These are phyloP conservation scores for Oryza officinalis DNA, from an alignment of 176 grass and related monocot genomes.

Conservation along the genomic window DNA sequence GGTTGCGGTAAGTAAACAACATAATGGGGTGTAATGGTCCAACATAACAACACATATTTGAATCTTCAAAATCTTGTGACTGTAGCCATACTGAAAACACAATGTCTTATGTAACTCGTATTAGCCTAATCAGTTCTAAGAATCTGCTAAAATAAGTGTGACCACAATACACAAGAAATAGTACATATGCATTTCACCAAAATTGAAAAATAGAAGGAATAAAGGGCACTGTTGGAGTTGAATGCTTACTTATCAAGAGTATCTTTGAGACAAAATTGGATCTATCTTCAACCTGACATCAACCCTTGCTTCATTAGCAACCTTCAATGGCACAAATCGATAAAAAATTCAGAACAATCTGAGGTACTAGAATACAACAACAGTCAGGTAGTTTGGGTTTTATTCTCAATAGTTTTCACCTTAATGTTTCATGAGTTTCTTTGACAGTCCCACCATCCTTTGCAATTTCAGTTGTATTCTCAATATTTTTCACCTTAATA, in stretches of 20 bases:
- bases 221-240: not conserved
- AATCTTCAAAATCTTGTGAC: too few relatives aligned
- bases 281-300: slow-evolving; percentile 90
- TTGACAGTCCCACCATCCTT: slow-evolving; percentile 92
- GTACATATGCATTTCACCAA: slow-evolving; percentile 25
- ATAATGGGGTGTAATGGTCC: slow-evolving; percentile 28
- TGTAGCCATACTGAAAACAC: too few relatives aligned
- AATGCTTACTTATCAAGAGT: slow-evolving; percentile 85
- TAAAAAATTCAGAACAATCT: not conserved
- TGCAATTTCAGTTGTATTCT: not conserved
- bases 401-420: slow-evolving; percentile 38
- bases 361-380: slow-evolving; percentile 20
- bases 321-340: slow-evolving; percentile 49
- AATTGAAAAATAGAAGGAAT: slow-evolving; percentile 13
- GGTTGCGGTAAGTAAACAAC: not conserved
- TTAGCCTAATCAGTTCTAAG: not conserved
- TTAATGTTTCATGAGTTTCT: slow-evolving; percentile 91
- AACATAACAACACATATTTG: not conserved
- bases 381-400: slow-evolving; percentile 14
- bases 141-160: not conserved
- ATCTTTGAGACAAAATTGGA: slow-evolving; percentile 81
- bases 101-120: slow-evolving; percentile 13
- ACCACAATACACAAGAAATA: slow-evolving; percentile 10
- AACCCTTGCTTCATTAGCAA: slow-evolving; percentile 85
- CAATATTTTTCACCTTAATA: slow-evolving; percentile 54